phyloP scores from a whole-genome alignment of 768 basidiomycete genomes.

The Podaxis sp. region DNA sequence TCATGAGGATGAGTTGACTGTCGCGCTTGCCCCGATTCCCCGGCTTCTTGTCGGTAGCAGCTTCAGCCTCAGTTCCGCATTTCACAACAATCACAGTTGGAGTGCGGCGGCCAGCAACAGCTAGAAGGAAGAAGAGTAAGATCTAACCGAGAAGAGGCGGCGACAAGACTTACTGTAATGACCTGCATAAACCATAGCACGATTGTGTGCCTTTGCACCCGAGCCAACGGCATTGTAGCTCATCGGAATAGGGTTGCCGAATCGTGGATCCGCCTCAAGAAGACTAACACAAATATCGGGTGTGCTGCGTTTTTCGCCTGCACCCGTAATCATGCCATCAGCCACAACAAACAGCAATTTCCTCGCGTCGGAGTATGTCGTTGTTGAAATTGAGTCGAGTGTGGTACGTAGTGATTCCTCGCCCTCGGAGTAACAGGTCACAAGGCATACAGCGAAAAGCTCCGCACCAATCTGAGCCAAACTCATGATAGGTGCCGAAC shows the following conservation, averaged over 20 bases:
- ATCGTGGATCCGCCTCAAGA: slow-evolving; percentile 90
- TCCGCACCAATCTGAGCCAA: slow-evolving; percentile 92
- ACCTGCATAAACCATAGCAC: slow-evolving; percentile 99
- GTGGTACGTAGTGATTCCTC: slow-evolving; percentile 90
- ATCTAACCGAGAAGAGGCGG: slow-evolving; percentile 5
- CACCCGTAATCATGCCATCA: slow-evolving; percentile 98
- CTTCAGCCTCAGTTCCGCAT: slow-evolving; percentile 89
- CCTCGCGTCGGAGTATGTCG: slow-evolving; percentile 87
- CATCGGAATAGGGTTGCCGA: slow-evolving; percentile 96
- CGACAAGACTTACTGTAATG: slow-evolving; percentile 80
- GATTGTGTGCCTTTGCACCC: slow-evolving; percentile 86
- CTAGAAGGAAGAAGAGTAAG: slow-evolving; percentile 32
- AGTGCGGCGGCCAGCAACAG: slow-evolving; percentile 84
- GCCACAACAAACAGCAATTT: slow-evolving; percentile 94
- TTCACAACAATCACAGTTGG: slow-evolving; percentile 95
- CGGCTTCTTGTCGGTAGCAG: slow-evolving; percentile 83
- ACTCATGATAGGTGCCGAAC: slow-evolving; percentile 65
- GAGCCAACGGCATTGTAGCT: slow-evolving; percentile 88
- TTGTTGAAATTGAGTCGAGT: slow-evolving; percentile 88
- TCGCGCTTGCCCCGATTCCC: slow-evolving; percentile 99
- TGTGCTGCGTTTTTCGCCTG: slow-evolving; percentile 92
- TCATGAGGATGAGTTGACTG: slow-evolving; percentile 98
- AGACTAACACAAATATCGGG: slow-evolving; percentile 95
- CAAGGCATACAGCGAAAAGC: slow-evolving; percentile 91
- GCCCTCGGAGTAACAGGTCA: slow-evolving; percentile 98